Percentiles rank a stretch among this genome's conserved stretches.
These are phyloP conservation scores for Earliella scabrosa DNA, from an alignment of 1,284 basidiomycete genomes.

Conservation along the genomic window DNA sequence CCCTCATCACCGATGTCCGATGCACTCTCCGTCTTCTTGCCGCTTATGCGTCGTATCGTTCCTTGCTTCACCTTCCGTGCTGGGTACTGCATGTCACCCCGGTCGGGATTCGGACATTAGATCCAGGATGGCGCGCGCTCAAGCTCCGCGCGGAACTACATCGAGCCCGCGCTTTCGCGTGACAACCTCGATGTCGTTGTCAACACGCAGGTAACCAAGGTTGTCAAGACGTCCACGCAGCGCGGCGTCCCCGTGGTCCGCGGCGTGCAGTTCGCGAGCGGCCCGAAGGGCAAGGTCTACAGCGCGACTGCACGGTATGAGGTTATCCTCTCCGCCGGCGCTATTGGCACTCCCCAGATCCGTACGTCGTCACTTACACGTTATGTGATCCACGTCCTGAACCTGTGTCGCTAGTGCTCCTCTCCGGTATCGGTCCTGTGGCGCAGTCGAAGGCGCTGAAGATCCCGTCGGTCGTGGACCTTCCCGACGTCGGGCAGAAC, in stretches of 20 bases:
- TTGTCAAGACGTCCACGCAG: constrained; percentile 34
- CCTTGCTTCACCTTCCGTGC: too few species aligned
- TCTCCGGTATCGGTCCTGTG: constrained; percentile 31
- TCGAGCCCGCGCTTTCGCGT: constrained; percentile 35
- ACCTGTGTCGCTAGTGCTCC: constrained; percentile 28
- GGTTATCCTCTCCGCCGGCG: constrained; percentile 28
- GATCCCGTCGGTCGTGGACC: constrained; percentile 35
- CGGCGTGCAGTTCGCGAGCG: constrained; percentile 34
- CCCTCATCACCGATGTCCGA: not conserved
- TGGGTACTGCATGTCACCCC: too few species aligned
- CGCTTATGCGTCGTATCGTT: too few species aligned
- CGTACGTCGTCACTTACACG: constrained; percentile 32
- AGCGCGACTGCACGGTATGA: constrained; percentile 27
- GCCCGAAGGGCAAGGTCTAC: constrained; percentile 8
- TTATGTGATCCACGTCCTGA: not conserved
- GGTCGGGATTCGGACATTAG: not conserved
- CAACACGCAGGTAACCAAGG: constrained; percentile 41
- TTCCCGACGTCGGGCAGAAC: constrained; percentile 40
- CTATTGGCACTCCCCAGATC: constrained; percentile 38
- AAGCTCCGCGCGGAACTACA: constrained; percentile 33
- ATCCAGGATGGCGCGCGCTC: constrained; percentile 32
- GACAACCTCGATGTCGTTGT: constrained; percentile 46
- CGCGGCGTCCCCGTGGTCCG: constrained; percentile 31
- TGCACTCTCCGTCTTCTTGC: not conserved
- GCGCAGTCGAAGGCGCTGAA: constrained; percentile 21